Evolutionary conservation across 2,329 filamentous ascomycete genomes (phyloP), one percentile per base, ranked within the genome.

Genomic region (Cercospora sp.): DNA sequence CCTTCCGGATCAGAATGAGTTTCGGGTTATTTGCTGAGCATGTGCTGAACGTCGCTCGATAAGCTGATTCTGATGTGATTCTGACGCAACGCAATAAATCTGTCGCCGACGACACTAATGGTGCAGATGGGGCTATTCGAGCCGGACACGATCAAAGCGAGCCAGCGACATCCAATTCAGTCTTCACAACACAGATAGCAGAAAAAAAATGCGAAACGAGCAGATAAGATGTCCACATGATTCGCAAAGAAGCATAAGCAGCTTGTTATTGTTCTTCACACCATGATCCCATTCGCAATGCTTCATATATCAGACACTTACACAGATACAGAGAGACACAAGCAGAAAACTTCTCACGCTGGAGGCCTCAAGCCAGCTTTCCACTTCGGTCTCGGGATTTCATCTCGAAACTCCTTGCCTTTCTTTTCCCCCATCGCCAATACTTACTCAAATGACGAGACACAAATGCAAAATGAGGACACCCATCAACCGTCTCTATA

Each of bases 271-370:
- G n/a, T 36, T 23, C 8, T 51, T 23, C 45, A 23, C 18, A 26
- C 45, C 42, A 23, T 48, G 42, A 51, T 23, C 45, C 58, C 58
- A 20, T 42, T 58, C 62, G 67, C 67, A 71, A 69, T 71, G 69
- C 69, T 69, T 64, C 60, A 59, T 55, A 51, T 23, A 51, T 51
- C 20, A 51, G 18, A 51, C 45, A 26, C 45, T 51, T 51, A 26
- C 45, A 51, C 45, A 23, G 45, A 51, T 51, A 51, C 45, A 51
- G 45, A 51, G 45, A 23, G 18, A 51, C 45, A 51, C 45, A 51
- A 23, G 18, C 30, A 67, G 16, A 26, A 28, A 36, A 58, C 53
- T 23, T 26, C 51, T 23, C 45, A 51, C 45, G 45, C 45, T 51
- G 45, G 45, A 51, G 45, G 45, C 45, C 45, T 51, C 20, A 51